Conservation (phyloP, 345 rosid species). For the Eucalyptus marginata region DNA sequence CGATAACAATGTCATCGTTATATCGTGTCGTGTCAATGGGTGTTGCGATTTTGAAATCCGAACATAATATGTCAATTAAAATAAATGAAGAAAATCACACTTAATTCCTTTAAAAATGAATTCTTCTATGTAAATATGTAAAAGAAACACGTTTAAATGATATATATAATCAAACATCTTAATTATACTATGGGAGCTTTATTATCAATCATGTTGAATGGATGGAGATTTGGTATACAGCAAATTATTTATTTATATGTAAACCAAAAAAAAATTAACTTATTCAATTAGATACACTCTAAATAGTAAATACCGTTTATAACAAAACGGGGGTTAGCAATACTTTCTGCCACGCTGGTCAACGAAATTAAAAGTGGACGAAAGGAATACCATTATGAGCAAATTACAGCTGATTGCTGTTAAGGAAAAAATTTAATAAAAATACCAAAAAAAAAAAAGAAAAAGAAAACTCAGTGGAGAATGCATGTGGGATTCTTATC, state of each 20-base stretch:
- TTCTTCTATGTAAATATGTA: neutral
- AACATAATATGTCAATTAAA: neutral
- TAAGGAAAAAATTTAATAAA: neutral
- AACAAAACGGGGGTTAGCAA: neutral
- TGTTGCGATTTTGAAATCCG: neutral
- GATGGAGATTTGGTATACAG: fast-evolving
- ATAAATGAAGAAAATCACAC: neutral
- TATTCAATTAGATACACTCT: fast-evolving
- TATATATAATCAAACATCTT: neutral
- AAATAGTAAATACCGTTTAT: fast-evolving
- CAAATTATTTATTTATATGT: neutral
- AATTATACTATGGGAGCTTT: neutral
- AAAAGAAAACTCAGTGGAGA: neutral
- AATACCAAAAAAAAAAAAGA: neutral
- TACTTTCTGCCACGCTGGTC: neutral
- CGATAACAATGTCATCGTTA: fast-evolving
- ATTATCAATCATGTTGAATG: neutral
- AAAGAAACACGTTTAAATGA: neutral
- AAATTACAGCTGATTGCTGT: neutral
- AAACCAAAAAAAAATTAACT: neutral
- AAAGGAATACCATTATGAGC: neutral
- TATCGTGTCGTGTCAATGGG: neutral
- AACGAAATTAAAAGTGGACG: neutral
- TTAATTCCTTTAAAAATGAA: neutral
- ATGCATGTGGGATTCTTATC: neutral